Evolutionary conservation across 2,329 filamentous ascomycete genomes (phyloP).

Genomic region (Colletotrichum coccodes): DNA sequence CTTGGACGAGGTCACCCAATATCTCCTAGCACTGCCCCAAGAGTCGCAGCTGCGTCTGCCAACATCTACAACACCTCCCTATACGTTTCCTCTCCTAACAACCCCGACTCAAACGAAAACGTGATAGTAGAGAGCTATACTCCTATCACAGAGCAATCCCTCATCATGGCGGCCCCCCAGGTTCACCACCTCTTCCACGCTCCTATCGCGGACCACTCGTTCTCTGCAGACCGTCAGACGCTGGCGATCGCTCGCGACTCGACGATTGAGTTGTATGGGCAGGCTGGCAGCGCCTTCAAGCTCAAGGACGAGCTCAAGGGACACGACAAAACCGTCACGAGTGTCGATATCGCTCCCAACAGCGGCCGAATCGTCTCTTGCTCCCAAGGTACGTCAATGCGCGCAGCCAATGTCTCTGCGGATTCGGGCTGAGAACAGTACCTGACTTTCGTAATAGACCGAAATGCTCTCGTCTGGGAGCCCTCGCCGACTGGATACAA

Average conservation of each 20-base stretch:
- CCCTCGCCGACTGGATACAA: constrained; percentile 93
- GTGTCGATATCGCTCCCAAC: constrained; percentile 92
- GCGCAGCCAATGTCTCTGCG: neutral
- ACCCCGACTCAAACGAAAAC: neutral
- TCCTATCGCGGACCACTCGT: constrained; percentile 97
- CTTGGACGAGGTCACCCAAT: constrained; percentile 12
- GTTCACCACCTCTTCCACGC: constrained; percentile 97
- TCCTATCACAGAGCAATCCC: constrained; percentile 73
- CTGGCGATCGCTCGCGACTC: constrained; percentile 93
- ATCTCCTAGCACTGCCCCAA: constrained; percentile 20
- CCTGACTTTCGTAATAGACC: constrained; percentile 66
- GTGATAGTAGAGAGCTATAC: constrained; percentile 96
- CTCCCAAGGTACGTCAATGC: constrained; percentile 78
- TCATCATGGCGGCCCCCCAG: constrained; percentile 84
- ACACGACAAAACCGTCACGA: constrained; percentile 96
- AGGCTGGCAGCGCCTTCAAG: constrained; percentile 78
- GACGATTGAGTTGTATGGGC: constrained; percentile 87
- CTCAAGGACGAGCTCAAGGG: constrained; percentile 93
- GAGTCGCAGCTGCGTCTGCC: constrained; percentile 4
- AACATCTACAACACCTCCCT: neutral
- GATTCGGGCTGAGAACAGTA: neutral
- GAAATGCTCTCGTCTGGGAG: constrained; percentile 98
- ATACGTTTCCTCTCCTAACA: neutral
- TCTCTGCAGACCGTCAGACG: constrained; percentile 89
- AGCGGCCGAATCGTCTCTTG: constrained; percentile 96